phyloP scores from a whole-genome alignment of 1,284 basidiomycete genomes.

The Amylostereum areolatum region DNA sequence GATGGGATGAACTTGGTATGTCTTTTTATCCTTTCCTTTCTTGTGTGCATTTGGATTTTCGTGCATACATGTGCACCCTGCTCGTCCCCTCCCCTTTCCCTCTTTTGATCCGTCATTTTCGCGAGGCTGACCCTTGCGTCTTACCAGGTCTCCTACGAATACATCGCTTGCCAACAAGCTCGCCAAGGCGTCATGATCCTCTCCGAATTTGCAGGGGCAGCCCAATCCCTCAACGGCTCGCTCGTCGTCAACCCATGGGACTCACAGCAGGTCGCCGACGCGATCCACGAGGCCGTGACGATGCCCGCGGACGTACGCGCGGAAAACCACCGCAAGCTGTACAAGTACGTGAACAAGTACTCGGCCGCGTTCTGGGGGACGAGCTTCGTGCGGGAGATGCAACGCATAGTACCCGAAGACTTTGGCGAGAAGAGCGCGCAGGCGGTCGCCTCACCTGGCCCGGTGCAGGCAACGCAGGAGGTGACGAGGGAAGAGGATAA shows the following conservation, averaged over 20 bases:
- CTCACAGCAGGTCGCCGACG: constrained; percentile 91
- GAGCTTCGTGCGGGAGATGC: constrained; percentile 84
- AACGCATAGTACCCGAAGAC: background rate
- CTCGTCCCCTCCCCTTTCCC: no score
- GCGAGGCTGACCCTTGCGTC: background rate
- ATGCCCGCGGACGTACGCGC: constrained; percentile 78
- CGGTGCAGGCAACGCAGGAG: no score
- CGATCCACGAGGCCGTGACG: constrained; percentile 91
- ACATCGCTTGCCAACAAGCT: constrained; percentile 92
- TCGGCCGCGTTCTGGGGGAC: constrained; percentile 91
- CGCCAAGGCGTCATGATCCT: constrained; percentile 96
- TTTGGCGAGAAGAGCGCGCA: background rate
- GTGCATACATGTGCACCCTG: no score
- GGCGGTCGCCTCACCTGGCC: background rate
- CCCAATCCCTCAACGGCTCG: constrained; percentile 90
- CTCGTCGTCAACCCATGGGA: constrained; percentile 97
- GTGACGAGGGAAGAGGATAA: no score
- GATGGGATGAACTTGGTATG: constrained; percentile 98
- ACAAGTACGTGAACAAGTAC: constrained; percentile 94
- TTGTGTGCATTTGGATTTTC: no score
- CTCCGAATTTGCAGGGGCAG: constrained; percentile 97
- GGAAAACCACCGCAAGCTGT: constrained; percentile 92
- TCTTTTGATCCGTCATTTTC: no score
- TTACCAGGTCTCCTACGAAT: constrained; percentile 94
- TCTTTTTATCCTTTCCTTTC: constrained; percentile 7